phyloP scores from a whole-genome alignment of 257 asterid species.

The Datura wrightii region DNA sequence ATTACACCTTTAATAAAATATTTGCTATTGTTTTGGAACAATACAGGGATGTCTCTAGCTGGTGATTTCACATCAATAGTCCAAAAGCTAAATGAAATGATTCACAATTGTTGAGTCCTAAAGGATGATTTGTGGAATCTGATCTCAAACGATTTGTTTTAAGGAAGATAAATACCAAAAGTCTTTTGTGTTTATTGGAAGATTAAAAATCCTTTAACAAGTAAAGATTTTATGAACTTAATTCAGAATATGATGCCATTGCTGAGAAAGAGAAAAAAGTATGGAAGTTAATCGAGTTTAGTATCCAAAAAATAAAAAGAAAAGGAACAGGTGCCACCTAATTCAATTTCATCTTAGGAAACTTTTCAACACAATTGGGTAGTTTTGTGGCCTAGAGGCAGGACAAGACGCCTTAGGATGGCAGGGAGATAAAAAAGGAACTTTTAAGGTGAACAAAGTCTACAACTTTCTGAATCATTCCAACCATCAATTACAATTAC shows the following conservation, averaged over 20 bases:
- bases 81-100: constrained; percentile 19
- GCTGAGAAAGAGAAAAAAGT: neutral
- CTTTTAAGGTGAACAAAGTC: too few relatives aligned
- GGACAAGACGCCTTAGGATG: too few relatives aligned
- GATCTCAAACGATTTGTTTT: neutral
- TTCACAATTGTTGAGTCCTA: neutral
- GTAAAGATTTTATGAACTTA: neutral
- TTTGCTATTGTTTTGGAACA: neutral
- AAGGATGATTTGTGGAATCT: constrained; percentile 15
- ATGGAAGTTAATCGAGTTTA: neutral
- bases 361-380: neutral
- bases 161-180: constrained; percentile 9
- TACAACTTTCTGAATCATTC: too few relatives aligned
- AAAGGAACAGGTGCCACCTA: neutral
- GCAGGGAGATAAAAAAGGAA: too few relatives aligned
- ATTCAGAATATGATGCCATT: neutral
- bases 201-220: neutral
- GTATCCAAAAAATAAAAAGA: neutral
- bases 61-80: constrained; percentile 4
- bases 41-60: constrained; percentile 20
- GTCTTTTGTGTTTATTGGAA: neutral
- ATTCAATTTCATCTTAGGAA: constrained; percentile 20
- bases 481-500: too few relatives aligned
- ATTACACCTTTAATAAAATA: neutral
- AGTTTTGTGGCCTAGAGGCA: too few relatives aligned